Conservation (phyloP, 1,139 yeast genomes). For the Wickerhamiella pararugosa region DNA sequence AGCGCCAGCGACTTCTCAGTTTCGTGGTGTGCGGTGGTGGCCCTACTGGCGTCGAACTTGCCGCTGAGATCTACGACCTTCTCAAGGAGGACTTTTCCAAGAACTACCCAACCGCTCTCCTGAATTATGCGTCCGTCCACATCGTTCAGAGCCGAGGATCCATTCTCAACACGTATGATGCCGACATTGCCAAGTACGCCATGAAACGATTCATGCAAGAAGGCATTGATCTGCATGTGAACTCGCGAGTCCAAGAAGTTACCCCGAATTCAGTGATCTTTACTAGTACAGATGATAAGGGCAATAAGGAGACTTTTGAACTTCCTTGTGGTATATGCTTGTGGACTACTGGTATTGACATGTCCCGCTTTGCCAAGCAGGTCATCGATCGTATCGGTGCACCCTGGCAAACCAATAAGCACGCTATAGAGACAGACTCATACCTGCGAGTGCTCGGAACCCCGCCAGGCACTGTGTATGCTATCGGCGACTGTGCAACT, state of each 20-base stretch:
- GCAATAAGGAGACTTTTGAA: conserved; percentile 30
- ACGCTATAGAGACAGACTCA: conserved; percentile 54
- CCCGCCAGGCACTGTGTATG: conserved; percentile 46
- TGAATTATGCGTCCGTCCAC: conserved; percentile 47
- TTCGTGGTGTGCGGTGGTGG: conserved; percentile 61
- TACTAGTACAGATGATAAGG: conserved; percentile 23
- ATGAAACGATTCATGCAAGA: conserved; percentile 44
- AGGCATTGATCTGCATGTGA: conserved; percentile 40
- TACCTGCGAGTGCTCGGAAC: conserved; percentile 48
- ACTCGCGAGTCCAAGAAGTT: conserved; percentile 44
- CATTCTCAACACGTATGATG: conserved; percentile 48
- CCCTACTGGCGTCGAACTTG: conserved; percentile 57
- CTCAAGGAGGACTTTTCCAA: conserved; percentile 43
- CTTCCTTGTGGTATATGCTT: conserved; percentile 46
- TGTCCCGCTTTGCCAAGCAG: conserved; percentile 39
- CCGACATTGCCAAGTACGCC: conserved; percentile 44
- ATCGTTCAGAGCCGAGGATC: conserved; percentile 50
- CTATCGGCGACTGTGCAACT: conserved; percentile 54
- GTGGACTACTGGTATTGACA: conserved; percentile 59
- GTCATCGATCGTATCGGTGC: conserved; percentile 31
- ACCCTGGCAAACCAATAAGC: conserved; percentile 35
- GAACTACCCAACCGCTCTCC: conserved; percentile 39
- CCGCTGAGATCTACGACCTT: conserved; percentile 47
- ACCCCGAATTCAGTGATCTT: conserved; percentile 39
- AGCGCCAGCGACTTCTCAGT: conserved; percentile 40